Evolutionary conservation across 2,329 filamentous ascomycete species (phyloP), one percentile per base, ranked within the genome.

Genomic region (Sarocladium brachiariae): DNA sequence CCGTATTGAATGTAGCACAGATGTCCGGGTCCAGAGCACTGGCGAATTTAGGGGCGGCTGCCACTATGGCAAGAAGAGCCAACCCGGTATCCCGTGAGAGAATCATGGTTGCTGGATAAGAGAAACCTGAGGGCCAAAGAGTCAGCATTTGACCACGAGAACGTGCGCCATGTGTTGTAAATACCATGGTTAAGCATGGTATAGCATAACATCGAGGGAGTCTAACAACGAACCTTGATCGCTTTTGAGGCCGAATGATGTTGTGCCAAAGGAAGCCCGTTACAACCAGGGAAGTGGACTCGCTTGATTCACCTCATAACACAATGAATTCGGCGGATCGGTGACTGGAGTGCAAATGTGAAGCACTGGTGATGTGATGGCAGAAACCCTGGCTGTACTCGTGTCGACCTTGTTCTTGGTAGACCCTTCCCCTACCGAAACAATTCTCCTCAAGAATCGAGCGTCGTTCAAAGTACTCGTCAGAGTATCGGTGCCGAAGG

Each of bases 1-100:
- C 67, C 4, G 69, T 71, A 47, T 71, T 71, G 56, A 67, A 57
- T 34, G 50, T 61, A 37, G 69, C 60, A 53, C 69, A 71, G n/a
- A 70, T 56, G 41, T 60, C 54, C 34, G 63, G 50, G 50, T 61
- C 57, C 5, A 68, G 18, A 9, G 63, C 61, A 9, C 51, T 51
- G 27, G 56, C 56, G n/a, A 61, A 11, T 8, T 57, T 43, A 3
- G 52, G 52, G 55, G 60, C 64, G 23, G 55, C 54, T 23, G 60
- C 54, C 33, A 58, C 50, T 45, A 64, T 41, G 13, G 68, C 41
- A 24, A 60, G 33, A 50, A 58, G 24, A n/a, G 50, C 47, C 35
- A 47, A 54, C 52, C 51, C 45, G 47, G 58, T 58, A 56, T 58
- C 53, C 8, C 51, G 45, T 31, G 50, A 49, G 38, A 54, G 53